Evolutionary conservation across 1,284 basidiomycete species (phyloP), one percentile per base, ranked within the genome.

Genomic region (Rhodotorula sp.): DNA sequence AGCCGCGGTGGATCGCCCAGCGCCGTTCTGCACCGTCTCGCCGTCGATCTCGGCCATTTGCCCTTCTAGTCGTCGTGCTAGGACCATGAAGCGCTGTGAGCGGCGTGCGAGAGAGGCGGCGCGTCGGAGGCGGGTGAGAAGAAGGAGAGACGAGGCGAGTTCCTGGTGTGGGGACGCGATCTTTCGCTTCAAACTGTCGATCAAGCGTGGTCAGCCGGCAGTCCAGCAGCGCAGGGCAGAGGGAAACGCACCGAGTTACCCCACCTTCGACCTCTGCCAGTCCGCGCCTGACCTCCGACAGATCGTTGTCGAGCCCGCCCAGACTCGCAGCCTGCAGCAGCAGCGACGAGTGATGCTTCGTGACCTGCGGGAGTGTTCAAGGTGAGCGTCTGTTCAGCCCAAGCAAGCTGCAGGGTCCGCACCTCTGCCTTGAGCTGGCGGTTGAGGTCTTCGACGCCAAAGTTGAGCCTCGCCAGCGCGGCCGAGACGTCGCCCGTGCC

Each of bases 371-470:
- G 25, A 25, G 25, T 13, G 19, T 21, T 4, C 5, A n/a, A 27
- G 5, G 17, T 9, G 27, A 16, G 25, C 25, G 7, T 7, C 27
- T 54, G 21, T 4, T 34, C 50, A 42, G 14, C 34, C 16, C 12
- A 8, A 34, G 25, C 17, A 19, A 25, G 27, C 42, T 27, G 41
- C 16, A 13, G 19, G n/a, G n/a, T 87, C 84, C 89, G 78, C 66
- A 93, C 92, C 81, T 95, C 85, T 68, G 85, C 85, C 81, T 91
- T 90, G 61, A 96, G 88, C 81, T 96, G 91, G 79, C 90, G 91
- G 44, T 90, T 89, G 25, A 94, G 88, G 80, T 96, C 92, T 61
- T 96, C 93, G 72, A 96, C 89, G 4, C 89, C 90, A 77, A 88
- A 86, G 71, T 89, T 90, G 8, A 97, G 84, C 79, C 90, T 91